Evolutionary conservation across 1,284 basidiomycete genomes (phyloP), one percentile per base, ranked within the genome.

Genomic region (Ganoderma resinaceum): DNA sequence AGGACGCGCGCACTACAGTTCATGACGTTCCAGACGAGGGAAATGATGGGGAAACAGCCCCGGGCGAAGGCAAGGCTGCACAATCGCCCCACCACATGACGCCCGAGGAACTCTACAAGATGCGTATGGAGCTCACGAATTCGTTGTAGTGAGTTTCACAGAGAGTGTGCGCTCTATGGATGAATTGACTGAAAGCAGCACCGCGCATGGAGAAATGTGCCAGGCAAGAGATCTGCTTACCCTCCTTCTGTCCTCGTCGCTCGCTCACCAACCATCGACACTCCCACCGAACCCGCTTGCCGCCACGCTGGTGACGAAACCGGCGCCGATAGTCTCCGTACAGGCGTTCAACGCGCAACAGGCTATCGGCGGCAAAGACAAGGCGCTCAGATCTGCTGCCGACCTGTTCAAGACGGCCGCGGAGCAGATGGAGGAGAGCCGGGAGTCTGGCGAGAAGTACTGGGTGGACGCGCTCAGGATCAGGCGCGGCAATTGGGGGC

Each of bases 401-500:
- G 82, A 84, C 65, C 81, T 93, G 1, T 91, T 95, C 72, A 92
- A 88, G 73, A 78, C 82, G 38, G 92, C 92, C 5, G 89, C 91
- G 14, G 84, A 87, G 61, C 85, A 86, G 61, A 87, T 94, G 80
- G 92, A 93, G 75, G 82, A 86, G 58, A 83, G 87, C 26, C 82
- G 90, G 42, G 72, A 86, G 16, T 82, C 85, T 49, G 86, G 87
- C 38, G 92, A 93, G 76, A 86, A 83, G 69, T 94, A 94, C 73
- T 95, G 93, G 93, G 82, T 88, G 8, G 88, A 94, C 76, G 93
- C 93, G 6, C 83, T 95, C 61, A 90, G 87, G 75, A 89, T 93
- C 52, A 83, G 93, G 70, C 81, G 86, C 72, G 87, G 84, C 4
- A 94, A 95, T 70, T 95, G 93, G 93, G 86, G 89, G 12, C 80